Percentiles rank a stretch among this genome's conserved stretches.
phyloP scores from a whole-genome alignment of 495 filamentous ascomycete species.

The Amniculicola lignicola region DNA sequence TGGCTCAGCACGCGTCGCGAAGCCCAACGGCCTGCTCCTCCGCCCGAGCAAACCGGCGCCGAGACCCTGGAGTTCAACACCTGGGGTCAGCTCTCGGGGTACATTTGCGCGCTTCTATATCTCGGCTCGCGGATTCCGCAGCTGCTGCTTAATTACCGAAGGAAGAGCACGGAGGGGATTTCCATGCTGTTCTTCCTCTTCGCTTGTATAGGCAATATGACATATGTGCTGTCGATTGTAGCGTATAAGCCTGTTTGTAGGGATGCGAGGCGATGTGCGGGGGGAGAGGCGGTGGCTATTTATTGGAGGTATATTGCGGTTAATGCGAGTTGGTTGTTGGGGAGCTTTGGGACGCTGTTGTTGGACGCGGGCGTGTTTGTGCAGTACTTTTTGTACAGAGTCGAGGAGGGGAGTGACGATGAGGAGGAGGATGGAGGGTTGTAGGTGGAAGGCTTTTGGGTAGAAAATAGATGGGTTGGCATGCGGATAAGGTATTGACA shows the following conservation, averaged over 20 bases:
- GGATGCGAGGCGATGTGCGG: slow-evolving; percentile 42
- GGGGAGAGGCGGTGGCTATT: slow-evolving; percentile 54
- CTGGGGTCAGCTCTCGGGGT: slow-evolving; percentile 57
- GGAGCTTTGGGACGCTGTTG: slow-evolving; percentile 80
- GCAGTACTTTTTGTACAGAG: slow-evolving; percentile 84
- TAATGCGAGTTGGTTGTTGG: slow-evolving; percentile 84
- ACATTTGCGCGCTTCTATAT: slow-evolving; percentile 66
- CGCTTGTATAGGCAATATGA: slow-evolving; percentile 89
- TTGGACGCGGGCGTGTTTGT: slow-evolving; percentile 82
- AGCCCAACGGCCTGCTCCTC: slow-evolving; percentile 27
- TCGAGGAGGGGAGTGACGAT: slow-evolving; percentile 39
- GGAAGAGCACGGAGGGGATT: slow-evolving; percentile 87
- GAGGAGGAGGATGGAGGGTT: slow-evolving; percentile 19
- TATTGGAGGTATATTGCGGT: slow-evolving; percentile 81
- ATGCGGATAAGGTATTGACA: too few species aligned
- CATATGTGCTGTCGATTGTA: slow-evolving; percentile 87
- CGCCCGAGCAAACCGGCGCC: slow-evolving; percentile 26
- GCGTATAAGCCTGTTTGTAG: slow-evolving; percentile 69
- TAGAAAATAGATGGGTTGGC: too few species aligned
- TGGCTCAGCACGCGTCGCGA: slow-evolving; percentile 57
- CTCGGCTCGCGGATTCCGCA: slow-evolving; percentile 86
- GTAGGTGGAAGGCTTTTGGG: too few species aligned
- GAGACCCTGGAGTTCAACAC: slow-evolving; percentile 59
- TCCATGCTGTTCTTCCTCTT: slow-evolving; percentile 94
- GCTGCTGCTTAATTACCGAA: slow-evolving; percentile 80